A percentile compares a stretch with the other conserved stretches of the same genome.
Conservation (phyloP, 1,139 yeast genomes). For the Arxiozyma telluris region DNA sequence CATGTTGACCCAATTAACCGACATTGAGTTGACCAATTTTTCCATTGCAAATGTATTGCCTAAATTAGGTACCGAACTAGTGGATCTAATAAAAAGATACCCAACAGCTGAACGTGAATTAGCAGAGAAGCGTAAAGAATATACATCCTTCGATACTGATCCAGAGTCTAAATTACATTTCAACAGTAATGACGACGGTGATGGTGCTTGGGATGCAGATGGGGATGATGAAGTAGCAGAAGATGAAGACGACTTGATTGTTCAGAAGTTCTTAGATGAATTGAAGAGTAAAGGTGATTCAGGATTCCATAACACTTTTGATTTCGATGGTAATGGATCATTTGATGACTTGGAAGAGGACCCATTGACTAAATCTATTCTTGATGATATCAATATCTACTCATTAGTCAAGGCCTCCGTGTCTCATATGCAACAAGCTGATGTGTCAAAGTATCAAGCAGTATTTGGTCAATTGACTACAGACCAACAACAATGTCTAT, state of each 20-base stretch:
- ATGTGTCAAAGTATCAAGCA: slow-evolving; percentile 31
- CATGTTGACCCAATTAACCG: slow-evolving; percentile 32
- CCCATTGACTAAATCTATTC: slow-evolving; percentile 67
- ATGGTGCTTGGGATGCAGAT: slow-evolving; percentile 28
- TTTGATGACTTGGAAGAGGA: slow-evolving; percentile 67
- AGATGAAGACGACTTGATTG: slow-evolving; percentile 34
- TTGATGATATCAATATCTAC: slow-evolving; percentile 65
- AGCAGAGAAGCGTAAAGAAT: slow-evolving; percentile 53
- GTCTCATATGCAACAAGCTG: slow-evolving; percentile 27
- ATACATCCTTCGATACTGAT: slow-evolving; percentile 34
- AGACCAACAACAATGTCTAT: slow-evolving; percentile 29
- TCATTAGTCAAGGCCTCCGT: slow-evolving; percentile 38
- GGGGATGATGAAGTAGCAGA: slow-evolving; percentile 39
- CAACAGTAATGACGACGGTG: slow-evolving; percentile 23
- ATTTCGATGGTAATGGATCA: slow-evolving; percentile 33
- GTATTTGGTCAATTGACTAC: slow-evolving; percentile 28
- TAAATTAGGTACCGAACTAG: slow-evolving; percentile 40
- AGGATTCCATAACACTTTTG: slow-evolving; percentile 32
- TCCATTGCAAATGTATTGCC: slow-evolving; percentile 24
- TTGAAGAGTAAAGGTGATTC: slow-evolving; percentile 37
- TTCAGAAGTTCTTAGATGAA: slow-evolving; percentile 33
- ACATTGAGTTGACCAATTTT: slow-evolving; percentile 24
- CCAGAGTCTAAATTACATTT: slow-evolving; percentile 24
- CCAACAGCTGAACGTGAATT: slow-evolving; percentile 64
- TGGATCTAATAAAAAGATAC: slow-evolving; percentile 44